Base-by-base conservation (phyloP, 2,329 filamentous ascomycete species). In the Penicillium capsulatum region DNA sequence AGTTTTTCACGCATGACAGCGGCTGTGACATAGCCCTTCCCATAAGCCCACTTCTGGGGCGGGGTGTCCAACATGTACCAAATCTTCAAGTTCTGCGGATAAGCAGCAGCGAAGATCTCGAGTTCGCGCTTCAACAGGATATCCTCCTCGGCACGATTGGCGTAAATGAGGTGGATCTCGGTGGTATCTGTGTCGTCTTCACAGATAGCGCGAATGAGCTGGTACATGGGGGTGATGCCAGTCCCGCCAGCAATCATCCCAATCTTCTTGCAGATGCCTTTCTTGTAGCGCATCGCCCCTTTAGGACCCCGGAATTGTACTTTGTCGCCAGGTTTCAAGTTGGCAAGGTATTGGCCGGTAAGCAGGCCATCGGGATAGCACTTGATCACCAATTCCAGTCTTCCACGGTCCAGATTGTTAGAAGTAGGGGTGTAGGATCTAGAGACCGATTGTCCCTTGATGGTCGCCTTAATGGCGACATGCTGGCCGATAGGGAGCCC, bases 191-290 rank as follows among this genome's bases (percentile, higher is more conserved):
- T 63, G n/a, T 72, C 65, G 38, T 82, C 74, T 52, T 81, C 78
- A 51, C 77, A 80, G 40, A 83, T 79, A 30, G 77, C 77, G 3
- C 78, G 73, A 52, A 83, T 80, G 5, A 83, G 59, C 53, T 83
- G 79, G 55, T 71, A 78, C 72, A 79, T 76, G 2, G n/a, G n/a
- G n/a, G n/a, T n/a, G n/a, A n/a, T n/a, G n/a, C n/a, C n/a, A n/a
- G n/a, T n/a, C n/a, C n/a, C n/a, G n/a, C n/a, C n/a, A n/a, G n/a
- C n/a, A n/a, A n/a, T n/a, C n/a, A n/a, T n/a, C n/a, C n/a, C n/a
- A 13, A 67, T 57, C 16, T 56, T 52, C 14, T 50, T 53, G 17
- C 61, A 63, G 3, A 65, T 45, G 3, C 54, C 56, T 3, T 46
- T 47, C 9, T 9, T 45, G 34, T 67, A 67, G 11, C 46, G 42